A percentile compares a stretch with the other conserved stretches of the same genome.
Evolutionary conservation across 768 basidiomycete species (phyloP).

Genomic region (Crepidotus variabilis): DNA sequence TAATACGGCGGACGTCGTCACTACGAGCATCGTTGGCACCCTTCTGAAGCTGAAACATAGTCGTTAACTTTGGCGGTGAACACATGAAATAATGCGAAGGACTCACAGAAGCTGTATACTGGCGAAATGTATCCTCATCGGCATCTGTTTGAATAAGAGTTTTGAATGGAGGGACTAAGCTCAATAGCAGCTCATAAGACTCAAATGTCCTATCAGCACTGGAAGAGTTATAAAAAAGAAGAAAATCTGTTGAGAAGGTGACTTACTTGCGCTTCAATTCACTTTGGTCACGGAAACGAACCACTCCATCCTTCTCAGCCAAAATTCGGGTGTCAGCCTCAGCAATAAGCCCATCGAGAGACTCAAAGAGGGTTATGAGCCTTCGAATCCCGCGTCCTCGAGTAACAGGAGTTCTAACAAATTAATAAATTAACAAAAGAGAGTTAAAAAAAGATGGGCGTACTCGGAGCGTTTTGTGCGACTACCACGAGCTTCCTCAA

Average conservation of each 20-base stretch:
- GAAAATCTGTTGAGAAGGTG: slow-evolving; percentile 1
- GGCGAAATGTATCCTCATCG: slow-evolving; percentile 4
- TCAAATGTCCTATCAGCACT: too few species aligned
- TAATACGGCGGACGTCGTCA: slow-evolving; percentile 6
- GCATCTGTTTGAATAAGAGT: too few species aligned
- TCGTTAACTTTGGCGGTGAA: neutral
- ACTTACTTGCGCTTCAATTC: neutral
- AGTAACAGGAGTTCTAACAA: slow-evolving; percentile 1
- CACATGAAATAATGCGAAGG: neutral
- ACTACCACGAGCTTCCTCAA: slow-evolving; percentile 1
- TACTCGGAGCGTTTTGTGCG: neutral
- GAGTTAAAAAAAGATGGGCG: neutral
- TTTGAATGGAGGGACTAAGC: too few species aligned
- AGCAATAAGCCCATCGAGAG: slow-evolving; percentile 2
- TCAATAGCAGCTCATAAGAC: too few species aligned
- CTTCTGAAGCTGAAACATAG: slow-evolving; percentile 3
- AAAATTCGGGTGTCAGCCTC: slow-evolving; percentile 7
- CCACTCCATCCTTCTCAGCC: slow-evolving; percentile 4
- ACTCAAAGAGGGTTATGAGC: slow-evolving; percentile 5
- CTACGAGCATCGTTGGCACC: neutral
- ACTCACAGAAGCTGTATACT: neutral
- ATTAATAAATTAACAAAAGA: neutral
- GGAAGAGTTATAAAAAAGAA: neutral
- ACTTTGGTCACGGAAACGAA: too few species aligned
- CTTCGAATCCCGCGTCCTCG: slow-evolving; percentile 6